A percentile compares a stretch with the other conserved stretches of the same genome.
phyloP scores from a whole-genome alignment of 352 stramenopile species.

The Aphanomyces astaci region DNA sequence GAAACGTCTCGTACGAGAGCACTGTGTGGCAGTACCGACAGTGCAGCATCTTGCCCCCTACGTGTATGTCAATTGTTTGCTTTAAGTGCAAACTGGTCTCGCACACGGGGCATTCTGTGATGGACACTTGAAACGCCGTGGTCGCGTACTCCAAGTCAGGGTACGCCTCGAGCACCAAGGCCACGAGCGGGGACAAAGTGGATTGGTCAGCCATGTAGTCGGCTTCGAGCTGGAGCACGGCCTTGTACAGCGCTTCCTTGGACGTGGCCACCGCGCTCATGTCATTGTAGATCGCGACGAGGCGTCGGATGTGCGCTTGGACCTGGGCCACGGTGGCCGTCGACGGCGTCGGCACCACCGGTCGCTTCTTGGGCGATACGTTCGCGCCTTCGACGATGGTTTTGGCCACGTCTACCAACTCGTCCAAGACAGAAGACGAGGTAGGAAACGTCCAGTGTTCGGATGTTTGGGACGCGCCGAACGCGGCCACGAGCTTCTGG shows the following conservation, averaged over 20 bases:
- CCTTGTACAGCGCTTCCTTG: background rate
- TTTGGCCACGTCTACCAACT: background rate
- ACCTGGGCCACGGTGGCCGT: background rate
- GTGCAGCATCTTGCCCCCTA: background rate
- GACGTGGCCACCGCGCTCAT: background rate
- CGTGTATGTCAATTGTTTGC: background rate
- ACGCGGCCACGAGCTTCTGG: background rate
- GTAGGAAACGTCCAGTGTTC: background rate
- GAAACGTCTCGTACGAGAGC: constrained; percentile 13
- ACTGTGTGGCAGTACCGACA: background rate
- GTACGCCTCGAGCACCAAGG: background rate
- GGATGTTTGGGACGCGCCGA: background rate
- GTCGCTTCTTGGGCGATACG: background rate
- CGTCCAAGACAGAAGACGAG: background rate
- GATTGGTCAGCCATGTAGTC: background rate
- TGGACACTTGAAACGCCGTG: background rate
- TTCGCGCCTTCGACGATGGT: background rate
- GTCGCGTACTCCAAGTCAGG: background rate
- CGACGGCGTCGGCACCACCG: background rate
- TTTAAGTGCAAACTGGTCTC: background rate
- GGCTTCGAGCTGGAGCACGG: background rate
- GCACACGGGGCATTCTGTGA: background rate
- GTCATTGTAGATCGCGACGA: background rate
- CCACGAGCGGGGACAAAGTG: background rate
- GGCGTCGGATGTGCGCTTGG: background rate